Percentiles rank a stretch among this genome's conserved stretches.
Evolutionary conservation across 2,329 filamentous ascomycete genomes (phyloP).

Genomic region (Colletotrichum plurivorum): DNA sequence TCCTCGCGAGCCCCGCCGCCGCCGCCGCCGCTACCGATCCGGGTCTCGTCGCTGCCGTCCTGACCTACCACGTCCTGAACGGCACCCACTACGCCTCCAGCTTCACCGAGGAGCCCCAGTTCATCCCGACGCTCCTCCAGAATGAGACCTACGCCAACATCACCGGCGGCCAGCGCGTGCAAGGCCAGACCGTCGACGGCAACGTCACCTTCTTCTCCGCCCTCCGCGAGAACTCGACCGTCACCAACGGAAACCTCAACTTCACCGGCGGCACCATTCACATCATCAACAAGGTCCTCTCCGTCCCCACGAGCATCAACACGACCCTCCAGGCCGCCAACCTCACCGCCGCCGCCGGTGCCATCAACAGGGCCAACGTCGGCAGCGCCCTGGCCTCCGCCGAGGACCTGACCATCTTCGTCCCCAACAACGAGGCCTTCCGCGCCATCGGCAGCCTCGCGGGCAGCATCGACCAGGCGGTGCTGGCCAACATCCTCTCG

Average conservation of each 20-base stretch:
- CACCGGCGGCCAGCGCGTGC: conserved; percentile 71
- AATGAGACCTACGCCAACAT: conserved; percentile 69
- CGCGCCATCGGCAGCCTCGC: conserved; percentile 67
- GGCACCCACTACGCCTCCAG: conserved; percentile 56
- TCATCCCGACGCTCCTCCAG: conserved; percentile 60
- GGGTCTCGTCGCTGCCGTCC: conserved; percentile 54
- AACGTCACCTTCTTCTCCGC: conserved; percentile 67
- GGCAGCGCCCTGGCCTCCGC: conserved; percentile 55
- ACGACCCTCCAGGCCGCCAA: conserved; percentile 57
- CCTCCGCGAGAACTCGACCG: conserved; percentile 61
- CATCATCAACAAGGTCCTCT: conserved; percentile 63
- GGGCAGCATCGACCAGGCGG: conserved; percentile 58
- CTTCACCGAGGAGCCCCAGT: conserved; percentile 48
- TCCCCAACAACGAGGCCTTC: conserved; percentile 73
- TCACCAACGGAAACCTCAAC: conserved; percentile 64
- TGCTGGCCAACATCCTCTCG: conserved; percentile 67
- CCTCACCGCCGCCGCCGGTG: conserved; percentile 61
- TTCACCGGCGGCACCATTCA: conserved; percentile 70
- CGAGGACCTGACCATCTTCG: conserved; percentile 74
- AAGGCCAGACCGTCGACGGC: conserved; percentile 56
- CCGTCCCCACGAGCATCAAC: conserved; percentile 59
- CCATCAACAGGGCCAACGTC: conserved; percentile 60
- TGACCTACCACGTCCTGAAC: conserved; percentile 70
- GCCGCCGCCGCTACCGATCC: conserved; percentile 42
- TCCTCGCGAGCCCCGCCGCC: conserved; percentile 49